phyloP scores from a whole-genome alignment of 2,329 filamentous ascomycete genomes.

The Phaeosphaeriaceae sp. region DNA sequence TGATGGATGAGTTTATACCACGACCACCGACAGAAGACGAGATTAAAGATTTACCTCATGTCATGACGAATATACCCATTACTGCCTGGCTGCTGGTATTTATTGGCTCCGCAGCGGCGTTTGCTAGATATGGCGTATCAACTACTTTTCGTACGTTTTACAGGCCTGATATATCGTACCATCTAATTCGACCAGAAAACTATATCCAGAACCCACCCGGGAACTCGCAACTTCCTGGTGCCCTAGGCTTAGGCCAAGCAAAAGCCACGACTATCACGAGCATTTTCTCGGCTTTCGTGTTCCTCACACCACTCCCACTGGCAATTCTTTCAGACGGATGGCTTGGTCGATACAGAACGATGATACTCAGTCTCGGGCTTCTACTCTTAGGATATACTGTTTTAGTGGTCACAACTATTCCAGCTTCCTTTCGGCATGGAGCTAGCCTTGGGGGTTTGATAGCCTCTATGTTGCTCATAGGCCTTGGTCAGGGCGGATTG shows the following conservation, averaged over 20 bases:
- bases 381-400: neutral
- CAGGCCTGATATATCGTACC: neutral
- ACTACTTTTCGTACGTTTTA: no score
- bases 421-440: neutral
- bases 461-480: no score
- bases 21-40: no score
- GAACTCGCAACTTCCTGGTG: constrained; percentile 25
- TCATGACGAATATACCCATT: no score
- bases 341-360: constrained; percentile 44
- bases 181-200: constrained; percentile 22
- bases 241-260: constrained; percentile 27
- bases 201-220: constrained; percentile 24
- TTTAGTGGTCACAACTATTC: neutral
- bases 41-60: no score
- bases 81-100: no score
- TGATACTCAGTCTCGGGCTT: constrained; percentile 29
- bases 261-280: constrained; percentile 23
- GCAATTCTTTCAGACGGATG: constrained; percentile 43
- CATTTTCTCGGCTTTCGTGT: constrained; percentile 19
- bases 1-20: no score
- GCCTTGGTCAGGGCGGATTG: no score
- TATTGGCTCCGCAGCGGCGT: no score
- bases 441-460: no score
- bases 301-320: constrained; percentile 32
- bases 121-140: no score